A percentile compares a stretch with the other conserved stretches of the same genome.
Evolutionary conservation across 2,329 filamentous ascomycete genomes (phyloP).

Genomic region (Lecanicillium sp.): DNA sequence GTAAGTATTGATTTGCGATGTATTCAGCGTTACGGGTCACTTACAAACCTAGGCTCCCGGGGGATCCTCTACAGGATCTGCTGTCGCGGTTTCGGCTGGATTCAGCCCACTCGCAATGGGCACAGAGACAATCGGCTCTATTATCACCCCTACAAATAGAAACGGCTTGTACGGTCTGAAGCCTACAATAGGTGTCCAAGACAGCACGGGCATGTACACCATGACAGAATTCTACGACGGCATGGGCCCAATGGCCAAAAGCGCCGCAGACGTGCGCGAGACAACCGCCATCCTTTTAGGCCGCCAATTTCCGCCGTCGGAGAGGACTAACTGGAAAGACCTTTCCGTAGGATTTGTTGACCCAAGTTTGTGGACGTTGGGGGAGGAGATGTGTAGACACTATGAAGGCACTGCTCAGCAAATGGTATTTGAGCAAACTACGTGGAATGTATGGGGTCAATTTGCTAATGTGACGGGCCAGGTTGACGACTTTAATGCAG

Average conservation of each 20-base stretch:
- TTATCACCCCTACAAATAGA: slow-evolving; percentile 14
- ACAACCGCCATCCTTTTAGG: slow-evolving; percentile 8
- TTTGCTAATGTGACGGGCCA: too few species aligned
- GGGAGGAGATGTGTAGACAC: slow-evolving; percentile 8
- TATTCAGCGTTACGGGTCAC: background rate
- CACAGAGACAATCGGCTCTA: slow-evolving; percentile 23
- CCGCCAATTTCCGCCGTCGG: background rate
- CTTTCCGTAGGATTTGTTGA: slow-evolving; percentile 9
- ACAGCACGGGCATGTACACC: slow-evolving; percentile 12
- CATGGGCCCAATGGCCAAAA: slow-evolving; percentile 18
- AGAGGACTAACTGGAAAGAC: too few species aligned
- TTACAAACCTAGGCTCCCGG: slow-evolving; percentile 17
- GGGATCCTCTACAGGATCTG: slow-evolving; percentile 25
- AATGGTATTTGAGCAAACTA: slow-evolving; percentile 7
- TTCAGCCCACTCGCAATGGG: slow-evolving; percentile 22
- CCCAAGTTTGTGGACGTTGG: slow-evolving; percentile 9
- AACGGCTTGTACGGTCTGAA: slow-evolving; percentile 20
- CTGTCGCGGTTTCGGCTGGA: slow-evolving; percentile 21
- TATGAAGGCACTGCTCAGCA: slow-evolving; percentile 10
- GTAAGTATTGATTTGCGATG: slow-evolving; percentile 6
- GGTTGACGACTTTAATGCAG: slow-evolving; percentile 6
- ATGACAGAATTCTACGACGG: slow-evolving; percentile 18
- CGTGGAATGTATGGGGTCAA: too few species aligned
- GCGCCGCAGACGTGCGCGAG: slow-evolving; percentile 9
- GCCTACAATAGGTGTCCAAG: slow-evolving; percentile 12